Percentiles rank a stretch among this genome's conserved stretches.
Evolutionary conservation across 2,329 filamentous ascomycete genomes (phyloP).

Genomic region (Alternaria triticina): DNA sequence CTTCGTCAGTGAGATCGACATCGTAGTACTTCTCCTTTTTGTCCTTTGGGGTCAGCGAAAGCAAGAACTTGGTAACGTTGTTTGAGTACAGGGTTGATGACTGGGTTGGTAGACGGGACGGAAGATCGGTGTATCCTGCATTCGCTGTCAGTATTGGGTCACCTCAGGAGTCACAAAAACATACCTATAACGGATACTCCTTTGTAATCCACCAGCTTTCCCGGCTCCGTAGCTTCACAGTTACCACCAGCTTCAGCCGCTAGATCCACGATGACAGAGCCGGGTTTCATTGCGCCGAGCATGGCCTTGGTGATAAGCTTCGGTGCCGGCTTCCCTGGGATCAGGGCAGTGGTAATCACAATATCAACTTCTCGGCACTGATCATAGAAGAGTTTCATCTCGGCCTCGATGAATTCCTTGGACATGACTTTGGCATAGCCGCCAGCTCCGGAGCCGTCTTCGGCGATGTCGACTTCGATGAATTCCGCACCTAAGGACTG

Average conservation of each 20-base stretch:
- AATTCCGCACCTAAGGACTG: constrained; percentile 91
- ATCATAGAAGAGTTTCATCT: constrained; percentile 91
- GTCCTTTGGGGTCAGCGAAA: constrained; percentile 80
- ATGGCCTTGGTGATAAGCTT: constrained; percentile 83
- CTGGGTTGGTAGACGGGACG: constrained; percentile 84
- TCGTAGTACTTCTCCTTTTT: constrained; percentile 81
- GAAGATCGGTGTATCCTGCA: constrained; percentile 78
- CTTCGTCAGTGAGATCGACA: constrained; percentile 81
- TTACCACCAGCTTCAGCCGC: constrained; percentile 89
- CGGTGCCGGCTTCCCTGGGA: constrained; percentile 82
- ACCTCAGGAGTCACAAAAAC: constrained; percentile 14
- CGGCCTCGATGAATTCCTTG: constrained; percentile 88
- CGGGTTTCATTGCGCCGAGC: constrained; percentile 85
- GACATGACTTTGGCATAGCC: constrained; percentile 96
- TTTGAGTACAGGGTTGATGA: constrained; percentile 91
- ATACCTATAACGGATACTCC: constrained; percentile 84
- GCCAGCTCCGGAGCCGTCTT: constrained; percentile 83
- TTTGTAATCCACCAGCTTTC: constrained; percentile 72
- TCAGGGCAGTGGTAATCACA: constrained; percentile 89
- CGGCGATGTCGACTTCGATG: constrained; percentile 82
- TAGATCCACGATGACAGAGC: constrained; percentile 85
- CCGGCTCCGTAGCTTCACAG: constrained; percentile 79
- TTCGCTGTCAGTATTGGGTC: constrained; percentile 44
- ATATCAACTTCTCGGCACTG: constrained; percentile 90
- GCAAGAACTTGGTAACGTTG: constrained; percentile 87